Evolutionary conservation across 1,284 basidiomycete species (phyloP), one percentile per base, ranked within the genome.

Genomic region (Puccinia polysora): DNA sequence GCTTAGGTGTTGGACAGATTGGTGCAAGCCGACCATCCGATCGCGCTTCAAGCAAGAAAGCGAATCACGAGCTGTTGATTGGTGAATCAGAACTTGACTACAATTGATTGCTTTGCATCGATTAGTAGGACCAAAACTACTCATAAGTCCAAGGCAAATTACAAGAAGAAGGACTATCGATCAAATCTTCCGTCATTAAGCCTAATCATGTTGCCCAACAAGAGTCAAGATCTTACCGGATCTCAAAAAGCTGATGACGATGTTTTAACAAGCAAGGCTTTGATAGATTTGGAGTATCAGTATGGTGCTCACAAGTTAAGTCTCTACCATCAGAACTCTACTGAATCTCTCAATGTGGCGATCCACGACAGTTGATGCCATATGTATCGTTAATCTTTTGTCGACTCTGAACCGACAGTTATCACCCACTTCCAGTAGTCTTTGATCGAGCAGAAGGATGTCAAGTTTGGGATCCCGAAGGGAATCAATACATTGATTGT

Each of bases 391-490:
- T 8, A 43, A 43, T 8, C 18, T 8, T 8, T 8, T 8, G 18
- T 8, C 18, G 40, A 8, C 8, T 8, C 18, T 43, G 43, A 65
- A 32, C 18, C 74, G 81, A 83, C 84, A 97, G 93, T 83, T 97
- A 97, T 81, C 93, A 97, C 80, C 94, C 95, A 0, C 84, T 98
- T 10, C 94, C 94, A 32, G 86, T 97, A 74, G 94, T 97, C 70
- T 95, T 98, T 77, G 91, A 96, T 77, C 86, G 86, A 67, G 95
- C 88, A 25, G 84, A 86, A 75, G 95, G 95, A 64, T 91, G 91
- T 23, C 91, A 89, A 80, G 92, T 96, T 78, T 96, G 92, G 91
- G 93, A 97, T 80, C 91, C 91, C 14, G 93, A 97, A 75, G 78
- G 78, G 25, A 78, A 77, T 53, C 56, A 80, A 75, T 82, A 82